A percentile compares a stretch with the other conserved stretches of the same genome.
phyloP scores from a whole-genome alignment of 805 yeast species.

The Spathaspora gorwiae region DNA sequence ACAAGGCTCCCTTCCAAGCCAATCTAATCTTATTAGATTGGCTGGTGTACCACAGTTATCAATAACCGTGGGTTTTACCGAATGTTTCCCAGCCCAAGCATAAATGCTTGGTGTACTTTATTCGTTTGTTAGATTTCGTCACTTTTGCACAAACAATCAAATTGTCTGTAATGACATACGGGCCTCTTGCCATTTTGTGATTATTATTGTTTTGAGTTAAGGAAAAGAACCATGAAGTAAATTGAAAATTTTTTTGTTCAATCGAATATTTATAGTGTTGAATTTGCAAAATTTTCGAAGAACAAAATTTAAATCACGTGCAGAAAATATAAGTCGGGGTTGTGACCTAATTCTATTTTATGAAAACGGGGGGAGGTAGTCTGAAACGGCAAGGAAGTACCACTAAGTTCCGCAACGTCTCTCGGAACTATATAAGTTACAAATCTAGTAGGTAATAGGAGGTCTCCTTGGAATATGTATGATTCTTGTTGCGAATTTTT shows the following conservation, averaged over 20 bases:
- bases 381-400: too few relatives aligned
- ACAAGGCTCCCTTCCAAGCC: constrained; percentile 48
- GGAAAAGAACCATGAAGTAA: constrained; percentile 7
- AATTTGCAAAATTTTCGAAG: too few relatives aligned
- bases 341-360: too few relatives aligned
- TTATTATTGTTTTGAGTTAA: constrained; percentile 6
- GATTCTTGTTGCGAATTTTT: too few relatives aligned
- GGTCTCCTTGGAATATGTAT: too few relatives aligned
- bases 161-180: constrained; percentile 32
- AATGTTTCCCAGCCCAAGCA: constrained; percentile 9
- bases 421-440: too few relatives aligned
- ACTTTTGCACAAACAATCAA: constrained; percentile 5
- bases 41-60: constrained; percentile 9
- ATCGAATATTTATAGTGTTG: background rate
- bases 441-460: too few relatives aligned
- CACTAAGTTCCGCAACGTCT: too few relatives aligned
- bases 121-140: background rate
- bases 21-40: constrained; percentile 2
- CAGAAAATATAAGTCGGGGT: too few relatives aligned
- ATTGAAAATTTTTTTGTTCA: background rate
- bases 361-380: too few relatives aligned
- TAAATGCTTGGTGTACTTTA: constrained; percentile 8
- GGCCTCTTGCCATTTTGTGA: constrained; percentile 50
- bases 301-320: too few relatives aligned
- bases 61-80: constrained; percentile 6